phyloP scores from a whole-genome alignment of 495 filamentous ascomycete species.

The Podospora sp. region DNA sequence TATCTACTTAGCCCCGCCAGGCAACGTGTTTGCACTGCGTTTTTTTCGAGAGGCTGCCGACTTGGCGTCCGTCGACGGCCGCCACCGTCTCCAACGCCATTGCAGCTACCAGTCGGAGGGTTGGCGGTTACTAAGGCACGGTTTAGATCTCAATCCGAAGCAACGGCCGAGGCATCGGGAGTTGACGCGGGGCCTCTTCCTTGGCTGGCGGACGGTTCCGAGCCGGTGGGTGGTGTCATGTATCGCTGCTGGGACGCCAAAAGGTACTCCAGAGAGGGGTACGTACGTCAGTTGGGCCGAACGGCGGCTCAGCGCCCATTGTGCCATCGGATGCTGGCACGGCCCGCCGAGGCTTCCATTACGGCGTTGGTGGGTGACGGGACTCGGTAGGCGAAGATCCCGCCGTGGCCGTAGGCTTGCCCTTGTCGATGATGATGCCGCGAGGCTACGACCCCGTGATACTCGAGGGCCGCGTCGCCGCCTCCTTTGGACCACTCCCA shows the following conservation, averaged over 20 bases:
- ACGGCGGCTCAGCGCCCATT: background rate
- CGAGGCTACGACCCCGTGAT: background rate
- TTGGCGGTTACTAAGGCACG: conserved; percentile 8
- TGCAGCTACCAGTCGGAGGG: background rate
- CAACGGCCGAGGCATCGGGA: background rate
- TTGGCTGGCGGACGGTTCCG: background rate
- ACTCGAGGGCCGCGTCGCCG: background rate
- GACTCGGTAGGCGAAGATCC: background rate
- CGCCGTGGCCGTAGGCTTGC: background rate
- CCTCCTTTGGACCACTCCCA: background rate
- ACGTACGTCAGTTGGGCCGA: background rate
- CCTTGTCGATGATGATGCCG: background rate
- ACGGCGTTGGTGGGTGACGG: background rate
- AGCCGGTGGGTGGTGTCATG: background rate
- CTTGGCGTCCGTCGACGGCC: background rate
- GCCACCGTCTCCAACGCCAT: background rate
- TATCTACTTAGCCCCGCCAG: background rate
- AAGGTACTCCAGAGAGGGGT: too few relatives aligned
- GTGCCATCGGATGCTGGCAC: background rate
- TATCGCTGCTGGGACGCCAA: background rate
- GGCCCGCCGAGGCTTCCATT: background rate
- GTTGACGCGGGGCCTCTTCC: background rate
- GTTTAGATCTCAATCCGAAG: background rate
- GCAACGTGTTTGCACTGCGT: background rate
- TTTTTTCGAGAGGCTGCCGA: background rate